phyloP scores from a whole-genome alignment of 257 asterid species.

The Knoxia roxburghii region DNA sequence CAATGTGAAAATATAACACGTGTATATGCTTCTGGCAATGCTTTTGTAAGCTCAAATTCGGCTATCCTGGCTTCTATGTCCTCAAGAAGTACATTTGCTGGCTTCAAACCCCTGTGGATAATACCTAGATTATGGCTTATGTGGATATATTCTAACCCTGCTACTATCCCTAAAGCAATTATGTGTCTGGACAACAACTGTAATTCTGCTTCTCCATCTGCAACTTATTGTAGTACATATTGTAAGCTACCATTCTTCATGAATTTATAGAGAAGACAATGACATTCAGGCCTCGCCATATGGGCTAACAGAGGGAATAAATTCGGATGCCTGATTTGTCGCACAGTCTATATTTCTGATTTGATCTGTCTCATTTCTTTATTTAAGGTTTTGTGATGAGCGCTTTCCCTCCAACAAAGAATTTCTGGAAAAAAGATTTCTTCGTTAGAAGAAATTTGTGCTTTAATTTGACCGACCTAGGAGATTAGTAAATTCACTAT shows the following conservation, averaged over 20 bases:
- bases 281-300: slow-evolving; percentile 70
- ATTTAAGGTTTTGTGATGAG: slow-evolving; percentile 53
- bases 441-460: no score
- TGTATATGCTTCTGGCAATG: slow-evolving; percentile 57
- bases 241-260: slow-evolving; percentile 87
- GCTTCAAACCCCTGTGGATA: slow-evolving; percentile 83
- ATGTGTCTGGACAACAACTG: slow-evolving; percentile 58
- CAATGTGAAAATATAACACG: slow-evolving; percentile 59
- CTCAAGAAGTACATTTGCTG: slow-evolving; percentile 71
- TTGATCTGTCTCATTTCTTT: slow-evolving; percentile 71
- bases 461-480: no score
- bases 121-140: slow-evolving; percentile 49
- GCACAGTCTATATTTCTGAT: slow-evolving; percentile 81
- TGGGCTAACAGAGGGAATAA: slow-evolving; percentile 70
- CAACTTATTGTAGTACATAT: slow-evolving; percentile 40
- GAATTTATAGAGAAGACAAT: slow-evolving; percentile 69
- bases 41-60: slow-evolving; percentile 81
- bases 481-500: no score
- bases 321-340: slow-evolving; percentile 73
- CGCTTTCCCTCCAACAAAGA: slow-evolving; percentile 46
- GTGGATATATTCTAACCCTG: slow-evolving; percentile 87
- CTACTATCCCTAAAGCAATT: slow-evolving; percentile 64
- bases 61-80: slow-evolving; percentile 89
- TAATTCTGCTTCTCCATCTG: slow-evolving; percentile 36
- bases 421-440: no score